These are phyloP conservation scores for Vitis hybrid DNA, from an alignment of 177 flowering plant species.

Conservation along the genomic window DNA sequence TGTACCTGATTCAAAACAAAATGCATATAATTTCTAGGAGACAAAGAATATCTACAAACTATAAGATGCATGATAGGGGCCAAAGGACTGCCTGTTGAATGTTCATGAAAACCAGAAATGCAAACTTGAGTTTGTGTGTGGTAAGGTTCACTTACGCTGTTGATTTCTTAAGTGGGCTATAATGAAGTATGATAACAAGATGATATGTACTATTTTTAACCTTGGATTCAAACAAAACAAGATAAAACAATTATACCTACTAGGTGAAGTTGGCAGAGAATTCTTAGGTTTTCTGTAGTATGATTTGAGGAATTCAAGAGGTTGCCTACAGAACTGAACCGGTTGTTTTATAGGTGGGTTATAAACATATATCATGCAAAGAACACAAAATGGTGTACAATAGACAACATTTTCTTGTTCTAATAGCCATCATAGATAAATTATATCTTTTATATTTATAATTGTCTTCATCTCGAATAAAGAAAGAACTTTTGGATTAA, in stretches of 20 bases:
- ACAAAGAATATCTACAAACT: not conserved
- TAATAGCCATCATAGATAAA: not conserved
- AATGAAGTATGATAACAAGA: no score
- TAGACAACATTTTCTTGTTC: not conserved
- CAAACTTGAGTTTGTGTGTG: not conserved
- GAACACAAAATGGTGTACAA: not conserved
- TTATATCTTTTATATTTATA: no score
- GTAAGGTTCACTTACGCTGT: not conserved
- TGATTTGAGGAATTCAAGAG: not conserved
- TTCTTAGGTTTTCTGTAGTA: not conserved
- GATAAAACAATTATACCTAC: no score
- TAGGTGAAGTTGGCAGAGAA: no score
- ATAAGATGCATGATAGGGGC: not conserved
- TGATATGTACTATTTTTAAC: not conserved
- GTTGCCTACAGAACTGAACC: not conserved
- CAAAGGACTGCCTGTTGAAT: not conserved
- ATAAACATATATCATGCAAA: not conserved
- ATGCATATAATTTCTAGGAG: not conserved
- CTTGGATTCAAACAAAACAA: no score
- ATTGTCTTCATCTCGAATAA: not conserved
- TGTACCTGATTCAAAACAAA: slow-evolving; percentile 42
- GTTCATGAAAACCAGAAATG: not conserved
- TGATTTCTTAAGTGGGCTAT: no score
- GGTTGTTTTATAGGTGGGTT: not conserved
- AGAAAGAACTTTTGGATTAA: not conserved